Conservation (phyloP, 2,329 filamentous ascomycete genomes). For the Knoxdaviesia proteae region DNA sequence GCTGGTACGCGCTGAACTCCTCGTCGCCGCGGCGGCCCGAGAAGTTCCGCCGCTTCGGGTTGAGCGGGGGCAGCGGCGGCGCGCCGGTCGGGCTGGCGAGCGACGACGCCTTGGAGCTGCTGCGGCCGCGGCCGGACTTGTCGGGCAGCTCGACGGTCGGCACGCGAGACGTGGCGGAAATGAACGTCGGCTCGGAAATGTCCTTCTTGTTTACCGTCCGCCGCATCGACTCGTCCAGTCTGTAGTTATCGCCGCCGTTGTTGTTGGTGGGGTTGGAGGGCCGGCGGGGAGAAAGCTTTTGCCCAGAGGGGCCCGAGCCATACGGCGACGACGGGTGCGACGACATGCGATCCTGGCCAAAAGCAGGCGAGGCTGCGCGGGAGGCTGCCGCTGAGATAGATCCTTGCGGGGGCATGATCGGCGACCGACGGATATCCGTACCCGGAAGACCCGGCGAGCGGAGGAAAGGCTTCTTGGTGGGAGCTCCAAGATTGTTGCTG, state of each 20-base stretch:
- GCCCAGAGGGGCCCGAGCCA: too few relatives aligned
- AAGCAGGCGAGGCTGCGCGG: too few relatives aligned
- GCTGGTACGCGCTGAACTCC: slow-evolving; percentile 1
- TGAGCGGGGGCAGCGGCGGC: slow-evolving; percentile 37
- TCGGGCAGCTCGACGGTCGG: slow-evolving; percentile 19
- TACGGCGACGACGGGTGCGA: too few relatives aligned
- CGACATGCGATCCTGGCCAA: too few relatives aligned
- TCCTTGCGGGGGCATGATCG: slow-evolving; percentile 22
- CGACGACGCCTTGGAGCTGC: slow-evolving; percentile 15
- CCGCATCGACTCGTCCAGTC: slow-evolving; percentile 17
- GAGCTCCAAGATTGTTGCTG: slow-evolving; percentile 4
- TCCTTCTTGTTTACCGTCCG: slow-evolving; percentile 23
- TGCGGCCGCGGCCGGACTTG: slow-evolving; percentile 13
- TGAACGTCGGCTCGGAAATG: slow-evolving; percentile 28
- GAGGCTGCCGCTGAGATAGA: too few relatives aligned
- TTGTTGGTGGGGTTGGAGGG: too few relatives aligned
- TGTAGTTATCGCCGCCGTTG: too few relatives aligned
- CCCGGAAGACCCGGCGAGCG: slow-evolving; percentile 27
- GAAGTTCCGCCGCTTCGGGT: slow-evolving; percentile 29
- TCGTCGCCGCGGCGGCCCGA: slow-evolving; percentile 17
- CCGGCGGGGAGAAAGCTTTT: too few relatives aligned
- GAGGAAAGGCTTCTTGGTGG: slow-evolving; percentile 13
- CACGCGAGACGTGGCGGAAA: slow-evolving; percentile 23
- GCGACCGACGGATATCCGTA: slow-evolving; percentile 24
- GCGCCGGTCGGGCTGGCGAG: slow-evolving; percentile 14